Base-by-base conservation (phyloP, 306 rosid genomes). In the Quillaja saponaria region DNA sequence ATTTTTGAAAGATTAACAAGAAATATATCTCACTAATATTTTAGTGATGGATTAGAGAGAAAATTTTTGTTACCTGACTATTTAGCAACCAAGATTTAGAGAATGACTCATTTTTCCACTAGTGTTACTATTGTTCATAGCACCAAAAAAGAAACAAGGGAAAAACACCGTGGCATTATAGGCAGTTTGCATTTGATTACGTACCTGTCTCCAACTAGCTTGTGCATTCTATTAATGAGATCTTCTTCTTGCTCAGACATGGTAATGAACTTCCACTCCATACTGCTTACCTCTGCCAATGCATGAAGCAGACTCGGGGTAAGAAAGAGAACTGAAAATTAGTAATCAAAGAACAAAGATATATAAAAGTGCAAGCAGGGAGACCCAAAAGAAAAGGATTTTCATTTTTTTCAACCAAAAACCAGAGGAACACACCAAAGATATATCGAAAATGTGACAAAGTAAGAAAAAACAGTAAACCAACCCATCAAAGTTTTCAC, bases 201-300 rank as follows among this genome's bases (percentile, higher is more conserved):
- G 13, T 77, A 78, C 86, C 86, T 81, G 71, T 74, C 81, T 58
- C 86, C 86, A 9, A 81, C 86, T 18, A 78, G 86, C 53, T 67
- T 81, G 39, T 81, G 63, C 86, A 81, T 81, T 81, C 86, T 74
- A 52, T 58, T 51, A 45, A 81, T 78, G 62, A 81, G 86, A 74
- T 81, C 86, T 71, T 81, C 81, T 64, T 81, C 86, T 49, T 81
- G 74, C 31, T 81, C 81, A 28, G 86, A 47, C 83, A 81, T 81
- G 67, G 67, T 71, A 20, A 81, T 81, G 76, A 78, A 71, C 44
- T 74, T 81, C 83, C 86, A 81, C 68, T 81, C 86, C 3, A 78
- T 63, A 17, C 86, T 81, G 76, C 83, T 81, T 48, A 81, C 86
- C 72, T 81, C 86, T 81, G 74, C 55, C 73, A 74, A 48, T 34